Evolutionary conservation across 2,329 filamentous ascomycete species (phyloP), one percentile per base, ranked within the genome.

Genomic region (Hypoxylon sp.): DNA sequence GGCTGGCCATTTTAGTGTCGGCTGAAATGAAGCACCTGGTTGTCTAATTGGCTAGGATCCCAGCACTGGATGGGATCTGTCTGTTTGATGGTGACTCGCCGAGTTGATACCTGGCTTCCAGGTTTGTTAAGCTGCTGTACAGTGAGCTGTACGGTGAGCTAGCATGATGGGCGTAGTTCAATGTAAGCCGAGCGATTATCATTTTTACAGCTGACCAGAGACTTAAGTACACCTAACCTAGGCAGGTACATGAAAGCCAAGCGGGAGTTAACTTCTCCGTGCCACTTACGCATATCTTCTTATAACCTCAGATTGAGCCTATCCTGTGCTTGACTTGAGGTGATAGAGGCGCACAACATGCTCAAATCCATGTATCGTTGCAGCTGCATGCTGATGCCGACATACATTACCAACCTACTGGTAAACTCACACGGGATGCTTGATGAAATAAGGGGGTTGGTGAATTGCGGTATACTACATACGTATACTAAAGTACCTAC

Each of bases 401-500:
- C 13, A 62, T 59, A 33, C 17, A 48, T 11, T 48, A 22, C 33
- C 30, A 22, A 46, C 14, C 2, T 55, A 30, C 44, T 46, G 46
- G 50, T 56, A 69, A 51, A 50, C 55, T 30, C 44, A 49, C 20
- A 27, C 40, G 13, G 17, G 31, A 54, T 35, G 49, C 49, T 11
- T 27, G 46, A 27, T 33, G 46, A 67, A 64, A 61, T 44, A 57
- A n/a, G 46, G 67, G 22, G 67, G 64, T 56, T 67, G 67, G 60
- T 63, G 50, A 22, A 46, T 17, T 54, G 17, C 30, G 37, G 46
- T 57, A 46, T 49, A 30, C 22, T 22, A 25, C 25, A 25, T 25
- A 4, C 4, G 25, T 25, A n/a, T n/a, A 20, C 10, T 50, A 14
- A 51, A 6, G 44, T 56, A 61, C 25, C 2, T 25, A n/a, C 4